A percentile compares a stretch with the other conserved stretches of the same genome.
phyloP scores from a whole-genome alignment of 768 basidiomycete genomes.

The Russula compacta region DNA sequence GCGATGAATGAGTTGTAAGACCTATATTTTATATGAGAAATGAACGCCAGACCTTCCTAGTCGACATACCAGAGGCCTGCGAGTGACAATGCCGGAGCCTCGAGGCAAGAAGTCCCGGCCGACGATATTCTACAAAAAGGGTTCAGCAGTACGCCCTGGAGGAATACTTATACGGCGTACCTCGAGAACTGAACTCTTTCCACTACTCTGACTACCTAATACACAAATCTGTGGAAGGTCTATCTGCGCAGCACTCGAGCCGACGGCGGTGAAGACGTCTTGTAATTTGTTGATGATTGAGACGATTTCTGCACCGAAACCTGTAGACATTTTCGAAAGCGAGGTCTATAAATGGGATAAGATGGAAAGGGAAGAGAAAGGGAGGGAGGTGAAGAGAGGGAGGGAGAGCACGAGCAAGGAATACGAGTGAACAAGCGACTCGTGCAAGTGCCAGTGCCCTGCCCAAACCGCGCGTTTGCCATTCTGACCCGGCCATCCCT shows the following conservation, averaged over 20 bases:
- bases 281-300: conserved; percentile 80
- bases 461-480: not conserved
- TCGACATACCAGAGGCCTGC: conserved; percentile 77
- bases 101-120: conserved; percentile 98
- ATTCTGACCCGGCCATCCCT: too few species aligned
- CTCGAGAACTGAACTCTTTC: conserved; percentile 90
- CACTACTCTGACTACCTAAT: conserved; percentile 84
- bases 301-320: conserved; percentile 78
- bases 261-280: conserved; percentile 82
- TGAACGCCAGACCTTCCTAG: not conserved
- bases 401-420: not conserved
- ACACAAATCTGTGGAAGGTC: conserved; percentile 91
- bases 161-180: conserved; percentile 32
- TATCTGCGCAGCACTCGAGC: conserved; percentile 67
- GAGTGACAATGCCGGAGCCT: conserved; percentile 97
- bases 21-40: conserved; percentile 33
- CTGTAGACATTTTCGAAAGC: conserved; percentile 34
- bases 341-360: conserved; percentile 4
- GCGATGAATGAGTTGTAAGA: conserved; percentile 91
- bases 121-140: conserved; percentile 71
- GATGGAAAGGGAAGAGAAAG: not conserved
- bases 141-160: not conserved
- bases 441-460: not conserved
- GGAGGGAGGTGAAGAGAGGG: not conserved
- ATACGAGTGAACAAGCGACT: not conserved